These are phyloP conservation scores for Keithomyces neogunnii DNA, from an alignment of 2,329 filamentous ascomycete genomes.

Conservation along the genomic window DNA sequence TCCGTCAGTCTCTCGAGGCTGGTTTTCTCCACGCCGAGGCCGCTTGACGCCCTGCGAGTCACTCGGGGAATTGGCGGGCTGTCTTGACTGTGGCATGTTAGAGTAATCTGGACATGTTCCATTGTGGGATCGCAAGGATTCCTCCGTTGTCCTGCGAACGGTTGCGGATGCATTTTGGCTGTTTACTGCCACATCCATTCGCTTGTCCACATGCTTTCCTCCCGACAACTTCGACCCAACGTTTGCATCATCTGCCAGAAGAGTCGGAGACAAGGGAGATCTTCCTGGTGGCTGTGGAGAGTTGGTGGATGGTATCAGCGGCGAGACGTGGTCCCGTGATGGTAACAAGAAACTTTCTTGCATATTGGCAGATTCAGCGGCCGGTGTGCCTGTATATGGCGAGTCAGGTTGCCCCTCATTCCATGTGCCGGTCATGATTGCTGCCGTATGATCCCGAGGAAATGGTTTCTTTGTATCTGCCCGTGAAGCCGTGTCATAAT, in stretches of 20 bases:
- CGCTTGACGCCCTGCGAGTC: constrained; percentile 24
- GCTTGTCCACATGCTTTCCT: constrained; percentile 1
- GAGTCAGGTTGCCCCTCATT: constrained; percentile 57
- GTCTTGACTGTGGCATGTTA: constrained; percentile 9
- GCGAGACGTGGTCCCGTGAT: constrained; percentile 1
- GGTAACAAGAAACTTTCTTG: constrained; percentile 12
- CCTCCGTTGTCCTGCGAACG: neutral
- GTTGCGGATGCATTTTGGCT: neutral
- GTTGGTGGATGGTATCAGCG: neutral
- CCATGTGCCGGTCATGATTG: constrained; percentile 49
- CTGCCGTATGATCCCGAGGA: constrained; percentile 41
- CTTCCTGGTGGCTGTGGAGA: neutral
- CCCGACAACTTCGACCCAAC: neutral
- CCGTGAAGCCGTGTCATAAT: constrained; percentile 24
- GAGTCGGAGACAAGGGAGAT: neutral
- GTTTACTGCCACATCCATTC: neutral
- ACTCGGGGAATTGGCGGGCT: neutral
- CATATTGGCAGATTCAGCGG: constrained; percentile 9
- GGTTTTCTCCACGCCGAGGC: constrained; percentile 11
- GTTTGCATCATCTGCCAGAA: neutral
- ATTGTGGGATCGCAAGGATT: neutral
- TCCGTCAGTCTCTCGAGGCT: constrained; percentile 5
- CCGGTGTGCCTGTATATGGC: constrained; percentile 28
- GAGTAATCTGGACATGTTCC: constrained; percentile 11
- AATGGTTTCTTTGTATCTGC: constrained; percentile 16